Conservation (phyloP, 805 yeast species). For the Jamesozyma piceae region DNA sequence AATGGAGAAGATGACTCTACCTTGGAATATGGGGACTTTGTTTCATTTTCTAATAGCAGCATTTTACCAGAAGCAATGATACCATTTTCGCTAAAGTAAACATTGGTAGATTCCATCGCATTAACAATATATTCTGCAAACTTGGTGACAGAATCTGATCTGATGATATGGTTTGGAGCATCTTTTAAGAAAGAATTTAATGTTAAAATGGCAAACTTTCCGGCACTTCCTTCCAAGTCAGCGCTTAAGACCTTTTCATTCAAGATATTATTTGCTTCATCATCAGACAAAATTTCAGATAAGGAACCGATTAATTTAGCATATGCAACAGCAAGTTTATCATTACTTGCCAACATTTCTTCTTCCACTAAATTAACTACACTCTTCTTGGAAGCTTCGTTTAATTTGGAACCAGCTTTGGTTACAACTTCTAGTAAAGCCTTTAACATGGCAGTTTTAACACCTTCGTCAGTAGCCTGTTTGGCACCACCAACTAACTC, state of each 20-base stretch:
- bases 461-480: slow-evolving; percentile 54
- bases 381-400: slow-evolving; percentile 58
- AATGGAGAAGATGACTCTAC: slow-evolving; percentile 28
- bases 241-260: slow-evolving; percentile 48
- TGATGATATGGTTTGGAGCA: slow-evolving; percentile 56
- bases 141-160: slow-evolving; percentile 41
- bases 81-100: slow-evolving; percentile 64
- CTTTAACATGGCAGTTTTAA: slow-evolving; percentile 74
- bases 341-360: slow-evolving; percentile 48
- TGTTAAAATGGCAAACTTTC: slow-evolving; percentile 59
- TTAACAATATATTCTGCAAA: slow-evolving; percentile 41
- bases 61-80: slow-evolving; percentile 75
- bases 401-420: slow-evolving; percentile 70
- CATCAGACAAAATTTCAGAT: slow-evolving; percentile 52
- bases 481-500: slow-evolving; percentile 75
- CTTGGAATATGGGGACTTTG: slow-evolving; percentile 29
- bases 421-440: slow-evolving; percentile 76
- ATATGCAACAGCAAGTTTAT: slow-evolving; percentile 60
- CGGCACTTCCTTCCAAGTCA: slow-evolving; percentile 34
- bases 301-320: slow-evolving; percentile 74
- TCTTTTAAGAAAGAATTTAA: slow-evolving; percentile 73
- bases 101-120: slow-evolving; percentile 34
- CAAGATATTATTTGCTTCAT: slow-evolving; percentile 55
- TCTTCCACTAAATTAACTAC: slow-evolving; percentile 68
- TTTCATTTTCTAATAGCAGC: slow-evolving; percentile 43